Evolutionary conservation across 2,329 filamentous ascomycete genomes (phyloP).

Genomic region (Sclerotinia spermophila): DNA sequence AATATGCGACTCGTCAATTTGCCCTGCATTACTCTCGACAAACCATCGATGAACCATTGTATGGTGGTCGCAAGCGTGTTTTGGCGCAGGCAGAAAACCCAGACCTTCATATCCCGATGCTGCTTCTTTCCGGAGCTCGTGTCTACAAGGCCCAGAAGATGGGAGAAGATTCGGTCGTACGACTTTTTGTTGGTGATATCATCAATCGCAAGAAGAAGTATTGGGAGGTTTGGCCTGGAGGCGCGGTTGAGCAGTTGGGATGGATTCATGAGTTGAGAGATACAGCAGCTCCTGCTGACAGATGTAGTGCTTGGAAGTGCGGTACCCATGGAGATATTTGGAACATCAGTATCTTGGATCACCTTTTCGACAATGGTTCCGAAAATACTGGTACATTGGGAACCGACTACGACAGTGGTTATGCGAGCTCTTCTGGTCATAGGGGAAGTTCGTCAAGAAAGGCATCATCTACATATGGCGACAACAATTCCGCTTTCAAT

Average conservation of each 20-base stretch:
- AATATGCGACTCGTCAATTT: not conserved
- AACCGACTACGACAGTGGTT: not conserved
- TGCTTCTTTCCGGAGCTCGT: not conserved
- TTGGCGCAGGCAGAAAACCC: not conserved
- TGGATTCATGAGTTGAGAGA: not conserved
- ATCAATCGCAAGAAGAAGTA: slow-evolving; percentile 3
- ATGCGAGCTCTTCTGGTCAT: not conserved
- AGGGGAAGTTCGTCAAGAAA: not conserved
- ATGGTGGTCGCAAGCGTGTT: not conserved
- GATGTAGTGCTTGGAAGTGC: slow-evolving; percentile 5
- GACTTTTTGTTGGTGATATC: not conserved
- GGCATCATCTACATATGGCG: not conserved
- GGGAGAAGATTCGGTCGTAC: not conserved
- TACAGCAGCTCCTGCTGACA: not conserved
- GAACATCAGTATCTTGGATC: not conserved
- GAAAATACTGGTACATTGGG: not conserved
- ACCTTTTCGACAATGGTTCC: not conserved
- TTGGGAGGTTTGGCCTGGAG: not conserved
- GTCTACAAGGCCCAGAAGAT: not conserved
- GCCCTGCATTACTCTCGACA: not conserved
- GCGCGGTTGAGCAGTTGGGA: not conserved
- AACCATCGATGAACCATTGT: not conserved
- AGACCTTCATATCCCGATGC: not conserved
- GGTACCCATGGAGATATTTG: not conserved
- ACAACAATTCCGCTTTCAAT: not conserved